Base-by-base conservation (phyloP, 2,329 filamentous ascomycete genomes). In the Talaromyces sp. region DNA sequence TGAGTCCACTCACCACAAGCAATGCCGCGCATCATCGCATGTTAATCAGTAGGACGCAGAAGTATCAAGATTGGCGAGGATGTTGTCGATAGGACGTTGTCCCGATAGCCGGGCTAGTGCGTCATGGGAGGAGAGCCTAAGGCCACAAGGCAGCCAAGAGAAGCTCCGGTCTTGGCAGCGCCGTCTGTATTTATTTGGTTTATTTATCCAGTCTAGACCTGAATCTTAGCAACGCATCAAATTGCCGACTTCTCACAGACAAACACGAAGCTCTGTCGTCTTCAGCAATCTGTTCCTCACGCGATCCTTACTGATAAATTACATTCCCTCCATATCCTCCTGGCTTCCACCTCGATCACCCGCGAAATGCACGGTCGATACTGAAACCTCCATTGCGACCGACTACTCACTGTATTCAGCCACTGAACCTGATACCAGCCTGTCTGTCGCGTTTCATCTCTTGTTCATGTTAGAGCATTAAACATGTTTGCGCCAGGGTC, bases 401-500 rank as follows among this genome's bases (percentile, higher is more conserved):
- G 47, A 50, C 22, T 52, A 22, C 60, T 39, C 37, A 17, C 45
- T 41, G 47, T 31, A 15, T 35, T 13, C 27, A 52, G 27, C 37
- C 37, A 33, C 35, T 39, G 19, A 61, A 33, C 13, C 43, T 50
- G 27, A 15, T 49, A 25, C 25, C 58, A 39, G 27, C 43, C 11
- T 13, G 39, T 54, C 17, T 43, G 17, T 22, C 41, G 15, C 19
- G 50, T 33, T n/a, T 61, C 35, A 31, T 41, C 27, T 17, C 52
- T 22, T 41, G 52, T 54, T 39, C 33, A 47, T 43, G 37, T 41
- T 43, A 39, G n/a, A 19, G 11, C 49, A 56, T 37, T 43, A 25
- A 75, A 67, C 65, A 80, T 79, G 78, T 79, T 79, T 68, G 74
- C 77, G 47, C 76, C 75, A 52, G 78, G 74, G 70, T 69, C 72